Conservation (phyloP, 805 yeast genomes). For the Zygoascus flipseniorum region DNA sequence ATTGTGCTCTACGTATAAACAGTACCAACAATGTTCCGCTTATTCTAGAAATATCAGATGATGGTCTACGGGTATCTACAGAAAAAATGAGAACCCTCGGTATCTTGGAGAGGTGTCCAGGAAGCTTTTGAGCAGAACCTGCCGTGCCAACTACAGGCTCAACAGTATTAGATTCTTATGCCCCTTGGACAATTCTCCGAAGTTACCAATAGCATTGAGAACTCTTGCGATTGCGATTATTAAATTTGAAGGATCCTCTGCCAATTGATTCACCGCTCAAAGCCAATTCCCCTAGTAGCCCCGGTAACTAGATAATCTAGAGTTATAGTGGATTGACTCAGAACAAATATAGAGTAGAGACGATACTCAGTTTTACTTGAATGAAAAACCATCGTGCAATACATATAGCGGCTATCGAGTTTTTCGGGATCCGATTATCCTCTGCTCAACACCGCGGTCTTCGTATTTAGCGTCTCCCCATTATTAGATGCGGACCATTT, state of each 20-base stretch:
- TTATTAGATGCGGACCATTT: too few relatives aligned
- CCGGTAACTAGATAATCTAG: constrained; percentile 27
- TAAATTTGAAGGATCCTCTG: constrained; percentile 15
- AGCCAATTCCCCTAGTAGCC: constrained; percentile 30
- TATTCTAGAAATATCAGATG: too few relatives aligned
- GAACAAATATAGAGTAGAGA: too few relatives aligned
- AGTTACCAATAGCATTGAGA: constrained; percentile 8
- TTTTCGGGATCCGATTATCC: too few relatives aligned
- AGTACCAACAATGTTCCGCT: too few relatives aligned
- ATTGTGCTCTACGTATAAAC: not conserved
- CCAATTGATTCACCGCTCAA: constrained; percentile 25
- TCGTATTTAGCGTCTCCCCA: too few relatives aligned
- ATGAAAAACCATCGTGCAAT: too few relatives aligned
- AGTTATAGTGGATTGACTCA: not conserved
- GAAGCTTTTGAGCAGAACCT: constrained; percentile 16
- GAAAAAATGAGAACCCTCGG: constrained; percentile 1
- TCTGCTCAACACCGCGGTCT: too few relatives aligned
- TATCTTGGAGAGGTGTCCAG: constrained; percentile 9
- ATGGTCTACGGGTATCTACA: too few relatives aligned
- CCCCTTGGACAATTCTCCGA: constrained; percentile 6
- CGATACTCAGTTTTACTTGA: too few relatives aligned
- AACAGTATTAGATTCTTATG: constrained; percentile 20
- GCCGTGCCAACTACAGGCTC: constrained; percentile 18
- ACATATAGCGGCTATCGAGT: too few relatives aligned
- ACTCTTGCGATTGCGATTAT: constrained; percentile 20